A percentile compares a stretch with the other conserved stretches of the same genome.
phyloP scores from a whole-genome alignment of 169 alveolate genomes.

The Plasmodium gaboni region DNA sequence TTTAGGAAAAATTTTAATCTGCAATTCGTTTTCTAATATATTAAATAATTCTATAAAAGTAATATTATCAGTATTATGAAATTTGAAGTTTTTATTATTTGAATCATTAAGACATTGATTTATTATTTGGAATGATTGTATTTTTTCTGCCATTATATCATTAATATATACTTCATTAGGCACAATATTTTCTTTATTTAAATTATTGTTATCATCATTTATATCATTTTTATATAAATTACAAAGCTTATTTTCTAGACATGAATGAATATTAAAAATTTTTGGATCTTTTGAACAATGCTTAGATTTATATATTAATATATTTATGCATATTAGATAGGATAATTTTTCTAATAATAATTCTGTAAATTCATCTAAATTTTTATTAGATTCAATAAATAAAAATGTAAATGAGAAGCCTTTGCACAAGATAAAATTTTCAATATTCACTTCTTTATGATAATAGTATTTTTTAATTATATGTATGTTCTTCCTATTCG shows the following conservation, averaged over 20 bases:
- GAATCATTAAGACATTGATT: constrained; percentile 24
- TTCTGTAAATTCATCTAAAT: constrained; percentile 18
- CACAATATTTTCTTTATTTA: background rate
- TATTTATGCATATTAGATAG: constrained; percentile 42
- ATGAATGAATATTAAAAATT: constrained; percentile 24
- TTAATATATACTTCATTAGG: background rate
- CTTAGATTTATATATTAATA: constrained; percentile 60
- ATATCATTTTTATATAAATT: background rate
- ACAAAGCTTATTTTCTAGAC: background rate
- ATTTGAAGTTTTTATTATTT: constrained; percentile 14
- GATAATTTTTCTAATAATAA: constrained; percentile 62
- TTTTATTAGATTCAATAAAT: constrained; percentile 26
- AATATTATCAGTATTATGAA: background rate
- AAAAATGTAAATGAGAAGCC: constrained; percentile 62
- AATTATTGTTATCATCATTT: background rate
- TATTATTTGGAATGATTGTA: constrained; percentile 32
- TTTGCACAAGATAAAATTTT: constrained; percentile 64
- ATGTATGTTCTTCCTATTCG: background rate
- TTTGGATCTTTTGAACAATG: constrained; percentile 15
- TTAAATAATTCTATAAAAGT: constrained; percentile 33
- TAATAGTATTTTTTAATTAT: constrained; percentile 39
- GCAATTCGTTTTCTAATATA: constrained; percentile 48
- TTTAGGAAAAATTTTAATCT: constrained; percentile 33
- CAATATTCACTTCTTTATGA: constrained; percentile 69
- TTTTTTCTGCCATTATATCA: constrained; percentile 40